Base-by-base conservation (phyloP, 2,329 filamentous ascomycete species). In the Colletotrichum magnum region DNA sequence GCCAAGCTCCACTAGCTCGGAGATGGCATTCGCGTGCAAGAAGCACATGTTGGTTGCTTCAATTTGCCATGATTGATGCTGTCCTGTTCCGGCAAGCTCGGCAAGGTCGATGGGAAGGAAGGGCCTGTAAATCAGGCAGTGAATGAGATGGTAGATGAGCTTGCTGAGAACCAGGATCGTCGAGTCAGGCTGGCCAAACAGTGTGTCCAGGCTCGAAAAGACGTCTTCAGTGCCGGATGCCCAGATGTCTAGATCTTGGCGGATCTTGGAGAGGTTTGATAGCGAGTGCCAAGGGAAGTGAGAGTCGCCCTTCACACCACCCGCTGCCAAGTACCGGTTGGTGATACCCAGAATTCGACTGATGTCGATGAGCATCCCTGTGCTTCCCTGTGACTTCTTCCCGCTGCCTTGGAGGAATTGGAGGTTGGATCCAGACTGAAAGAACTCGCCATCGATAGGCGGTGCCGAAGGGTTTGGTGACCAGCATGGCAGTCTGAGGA, bases 1-100 rank as follows among this genome's bases (percentile, higher is more conserved):
- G 1, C 93, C 93, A 16, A 95, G 87, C 76, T 95, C 92, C 5
- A 94, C 91, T 3, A 97, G 82, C 75, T 97, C 94, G 1, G 93
- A 90, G 59, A 97, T 95, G 5, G 94, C 93, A 75, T 97, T 97
- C 6, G 94, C 94, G 73, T 97, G 94, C 18, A 95, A 83, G 77
- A 90, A 96, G 79, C 94, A 97, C 77, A 95, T 87, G 75, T 96
- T 95, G 0, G 94, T 97, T 0, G 94, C 93, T 77, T 97, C 93
- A 56, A 97, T 95, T 77, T 97, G 94, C 94, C 94, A 97, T 32
- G 93, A 95, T 77, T 97, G 94, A 73, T 97, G 93, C 75, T 97
- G 94, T 1, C 93, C 93, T 0, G 89, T 92, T 15, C 93, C 92
- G 13, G 93, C 89, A 6, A 97, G 87, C 77, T 97, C 94, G 26